These are phyloP conservation scores for Trypanosoma brucei DNA, from an alignment of 208 protist genomes.

Conservation along the genomic window DNA sequence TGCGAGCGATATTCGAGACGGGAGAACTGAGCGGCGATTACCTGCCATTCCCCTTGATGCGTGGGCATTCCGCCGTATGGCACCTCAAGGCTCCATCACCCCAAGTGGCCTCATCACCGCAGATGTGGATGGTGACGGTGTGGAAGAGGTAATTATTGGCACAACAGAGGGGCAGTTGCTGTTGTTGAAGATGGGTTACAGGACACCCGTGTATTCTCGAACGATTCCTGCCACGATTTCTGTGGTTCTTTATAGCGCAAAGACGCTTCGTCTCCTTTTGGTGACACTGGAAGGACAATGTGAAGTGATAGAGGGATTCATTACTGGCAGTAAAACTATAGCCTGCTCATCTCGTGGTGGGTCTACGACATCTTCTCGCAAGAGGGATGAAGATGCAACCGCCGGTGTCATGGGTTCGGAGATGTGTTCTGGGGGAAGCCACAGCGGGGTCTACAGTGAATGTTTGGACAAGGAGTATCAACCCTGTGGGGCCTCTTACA, in stretches of 20 bases:
- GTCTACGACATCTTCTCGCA: constrained; percentile 13
- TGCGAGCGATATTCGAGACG: background rate
- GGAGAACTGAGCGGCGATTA: constrained; percentile 5
- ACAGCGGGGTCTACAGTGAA: background rate
- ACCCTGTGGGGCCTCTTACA: constrained; percentile 2
- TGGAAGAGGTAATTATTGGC: constrained; percentile 80
- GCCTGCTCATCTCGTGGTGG: background rate
- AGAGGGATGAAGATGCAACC: background rate
- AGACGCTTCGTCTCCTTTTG: constrained; percentile 48
- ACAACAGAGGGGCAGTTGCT: constrained; percentile 79
- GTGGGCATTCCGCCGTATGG: constrained; percentile 84
- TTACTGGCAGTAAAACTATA: constrained; percentile 5
- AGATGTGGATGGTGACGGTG: constrained; percentile 77
- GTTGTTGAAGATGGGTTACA: constrained; percentile 70
- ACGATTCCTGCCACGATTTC: constrained; percentile 76
- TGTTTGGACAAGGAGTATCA: background rate
- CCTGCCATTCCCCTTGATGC: constrained; percentile 73
- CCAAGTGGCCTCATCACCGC: constrained; percentile 68
- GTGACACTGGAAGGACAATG: constrained; percentile 86
- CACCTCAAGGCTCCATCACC: constrained; percentile 73
- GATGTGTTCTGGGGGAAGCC: background rate
- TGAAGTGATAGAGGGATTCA: constrained; percentile 73
- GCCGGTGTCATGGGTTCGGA: background rate
- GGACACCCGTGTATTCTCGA: constrained; percentile 52
- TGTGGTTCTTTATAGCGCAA: constrained; percentile 66